Conservation (phyloP, 2,329 filamentous ascomycete species). For the Lecanosticta acicola region DNA sequence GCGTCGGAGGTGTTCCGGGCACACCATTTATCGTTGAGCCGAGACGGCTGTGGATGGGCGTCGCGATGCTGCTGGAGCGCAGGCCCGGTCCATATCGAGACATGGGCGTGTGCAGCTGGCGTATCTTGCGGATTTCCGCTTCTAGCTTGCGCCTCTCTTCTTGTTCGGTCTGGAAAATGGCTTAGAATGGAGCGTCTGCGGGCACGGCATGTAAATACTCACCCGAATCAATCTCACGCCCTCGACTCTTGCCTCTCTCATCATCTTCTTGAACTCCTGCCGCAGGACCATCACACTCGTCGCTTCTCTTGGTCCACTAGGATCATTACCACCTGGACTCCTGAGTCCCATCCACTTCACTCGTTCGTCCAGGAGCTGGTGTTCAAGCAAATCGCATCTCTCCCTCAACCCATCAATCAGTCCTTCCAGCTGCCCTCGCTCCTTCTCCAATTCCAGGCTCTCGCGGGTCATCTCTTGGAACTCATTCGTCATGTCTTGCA, state of each 20-base stretch:
- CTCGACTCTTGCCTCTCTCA: constrained; percentile 65
- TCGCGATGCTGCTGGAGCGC: neutral
- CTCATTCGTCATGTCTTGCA: constrained; percentile 62
- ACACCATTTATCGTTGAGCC: neutral
- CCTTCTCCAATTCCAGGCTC: constrained; percentile 65
- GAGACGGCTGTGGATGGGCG: neutral
- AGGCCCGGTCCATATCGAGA: constrained; percentile 4
- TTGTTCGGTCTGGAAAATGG: constrained; percentile 56
- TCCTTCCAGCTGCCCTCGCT: constrained; percentile 59
- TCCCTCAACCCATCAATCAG: constrained; percentile 60
- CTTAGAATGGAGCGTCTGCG: constrained; percentile 23
- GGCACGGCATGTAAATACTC: constrained; percentile 33
- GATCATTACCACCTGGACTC: constrained; percentile 40
- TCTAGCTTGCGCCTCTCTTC: constrained; percentile 65
- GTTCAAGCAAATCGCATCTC: constrained; percentile 58
- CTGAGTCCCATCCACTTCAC: constrained; percentile 60
- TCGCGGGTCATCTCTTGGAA: constrained; percentile 66
- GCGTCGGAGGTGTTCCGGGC: constrained; percentile 8
- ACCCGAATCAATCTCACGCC: constrained; percentile 61
- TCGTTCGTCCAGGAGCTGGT: constrained; percentile 60
- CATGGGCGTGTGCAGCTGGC: constrained; percentile 35
- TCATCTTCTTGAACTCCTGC: constrained; percentile 76
- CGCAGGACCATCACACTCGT: constrained; percentile 65
- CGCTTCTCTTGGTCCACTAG: constrained; percentile 41
- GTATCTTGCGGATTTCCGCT: constrained; percentile 52